These are phyloP conservation scores for Solanum hybrid DNA, from an alignment of 305 asterid genomes.

Conservation along the genomic window DNA sequence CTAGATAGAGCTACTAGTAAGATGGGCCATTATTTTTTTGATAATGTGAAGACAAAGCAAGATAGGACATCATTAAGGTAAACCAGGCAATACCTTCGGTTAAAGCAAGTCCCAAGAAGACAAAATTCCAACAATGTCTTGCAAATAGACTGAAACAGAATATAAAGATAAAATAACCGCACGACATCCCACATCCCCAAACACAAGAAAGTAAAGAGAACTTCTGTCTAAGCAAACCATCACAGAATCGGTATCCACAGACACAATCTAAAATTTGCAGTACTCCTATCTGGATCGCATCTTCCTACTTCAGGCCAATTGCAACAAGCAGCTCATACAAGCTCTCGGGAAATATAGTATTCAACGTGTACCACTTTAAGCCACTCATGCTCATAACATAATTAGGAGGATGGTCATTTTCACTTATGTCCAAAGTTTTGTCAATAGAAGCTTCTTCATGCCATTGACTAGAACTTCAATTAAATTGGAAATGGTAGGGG, in stretches of 20 bases:
- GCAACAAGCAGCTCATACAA: background rate
- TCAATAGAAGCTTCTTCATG: background rate
- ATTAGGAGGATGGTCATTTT: background rate
- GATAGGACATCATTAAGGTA: background rate
- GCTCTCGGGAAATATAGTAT: background rate
- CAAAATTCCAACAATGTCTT: background rate
- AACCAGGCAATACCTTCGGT: background rate
- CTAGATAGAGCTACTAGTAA: background rate
- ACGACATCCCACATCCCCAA: background rate
- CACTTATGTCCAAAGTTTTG: background rate
- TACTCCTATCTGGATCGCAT: background rate
- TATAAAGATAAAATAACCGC: background rate
- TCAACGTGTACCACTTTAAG: too few relatives aligned
- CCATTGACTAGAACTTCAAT: background rate
- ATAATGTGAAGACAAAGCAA: background rate
- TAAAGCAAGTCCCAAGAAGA: background rate
- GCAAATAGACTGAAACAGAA: background rate
- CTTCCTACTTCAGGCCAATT: background rate
- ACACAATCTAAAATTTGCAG: background rate
- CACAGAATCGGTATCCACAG: background rate
- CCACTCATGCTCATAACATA: background rate
- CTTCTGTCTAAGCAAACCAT: background rate
- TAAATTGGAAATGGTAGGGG: background rate
- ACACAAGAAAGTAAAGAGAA: background rate
- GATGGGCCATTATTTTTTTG: background rate